Evolutionary conservation across 1,284 basidiomycete species (phyloP), one percentile per base, ranked within the genome.

Genomic region (Cronartium quercuum): DNA sequence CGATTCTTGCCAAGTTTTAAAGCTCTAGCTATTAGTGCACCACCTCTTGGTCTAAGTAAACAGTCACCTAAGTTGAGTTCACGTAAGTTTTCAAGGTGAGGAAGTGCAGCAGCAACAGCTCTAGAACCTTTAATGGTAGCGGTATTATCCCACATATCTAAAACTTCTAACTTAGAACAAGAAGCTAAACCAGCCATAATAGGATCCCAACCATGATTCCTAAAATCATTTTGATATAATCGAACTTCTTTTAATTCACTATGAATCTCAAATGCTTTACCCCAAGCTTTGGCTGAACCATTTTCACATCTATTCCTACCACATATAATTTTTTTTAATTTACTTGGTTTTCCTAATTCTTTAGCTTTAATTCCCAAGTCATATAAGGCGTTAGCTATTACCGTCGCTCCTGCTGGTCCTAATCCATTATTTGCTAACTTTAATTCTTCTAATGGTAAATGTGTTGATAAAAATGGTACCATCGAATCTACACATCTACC

Each of bases 391-490:
- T 89, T 85, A 51, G 96, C 92, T 78, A 98, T 88, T 79, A 91
- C 88, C 29, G 84, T 85, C 55, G 95, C 96, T 35, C 94, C 96
- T 10, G 87, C 88, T 34, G 92, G 90, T n/a, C 96, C 96, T 41
- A 98, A 87, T 40, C 95, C 95, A 83, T 98, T 98, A 85, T 98
- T 98, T 84, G 92, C 96, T 77, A 98, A 87, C 80, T 90, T 91
- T 81, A 98, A 88, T 75, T 92, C 86, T 80, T 89, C 87, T 83
- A 94, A 87, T 77, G 85, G 86, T 68, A 87, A 88, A 82, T 92
- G 95, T 79, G 88, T 77, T 77, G 80, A 77, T 79, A 80, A 77
- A 84, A 96, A 91, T 61, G 90, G 89, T 64, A 94, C 92, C 84
- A 98, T 91, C 60, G 94, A 92, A 80, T 96, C 92, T 18, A 95